phyloP scores from a whole-genome alignment of 257 asterid genomes.

The Rehmannia glutinosa region DNA sequence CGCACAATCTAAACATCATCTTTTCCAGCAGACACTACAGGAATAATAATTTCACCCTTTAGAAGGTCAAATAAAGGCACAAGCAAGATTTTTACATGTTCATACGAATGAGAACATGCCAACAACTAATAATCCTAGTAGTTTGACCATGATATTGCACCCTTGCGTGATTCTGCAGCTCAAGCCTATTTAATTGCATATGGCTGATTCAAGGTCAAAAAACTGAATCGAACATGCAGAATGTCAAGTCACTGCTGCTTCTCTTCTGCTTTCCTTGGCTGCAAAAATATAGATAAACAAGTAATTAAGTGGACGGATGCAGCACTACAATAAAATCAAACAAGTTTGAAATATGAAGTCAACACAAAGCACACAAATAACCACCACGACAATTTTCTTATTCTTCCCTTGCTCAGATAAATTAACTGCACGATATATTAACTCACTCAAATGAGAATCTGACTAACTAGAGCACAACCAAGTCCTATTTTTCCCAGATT shows the following conservation, averaged over 20 bases:
- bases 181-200: not conserved
- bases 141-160: not conserved
- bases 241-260: conserved; percentile 34
- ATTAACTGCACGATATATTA: no score
- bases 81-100: not conserved
- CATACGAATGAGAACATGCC: not conserved
- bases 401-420: not conserved
- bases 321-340: not conserved
- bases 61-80: not conserved
- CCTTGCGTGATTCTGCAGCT: conserved; percentile 5
- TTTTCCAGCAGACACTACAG: not conserved
- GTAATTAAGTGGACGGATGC: not conserved
- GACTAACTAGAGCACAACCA: not conserved
- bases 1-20: not conserved
- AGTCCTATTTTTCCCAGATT: not conserved
- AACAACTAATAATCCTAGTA: conserved; percentile 4
- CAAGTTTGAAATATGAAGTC: not conserved
- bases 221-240: not conserved
- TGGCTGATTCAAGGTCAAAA: conserved; percentile 4
- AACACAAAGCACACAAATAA: not conserved
- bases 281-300: conserved; percentile 16
- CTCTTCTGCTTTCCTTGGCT: conserved; percentile 76
- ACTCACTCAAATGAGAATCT: not conserved
- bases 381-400: not conserved
- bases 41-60: not conserved